These are phyloP conservation scores for Phytophthora megakarya DNA, from an alignment of 352 stramenopile genomes.

Conservation along the genomic window DNA sequence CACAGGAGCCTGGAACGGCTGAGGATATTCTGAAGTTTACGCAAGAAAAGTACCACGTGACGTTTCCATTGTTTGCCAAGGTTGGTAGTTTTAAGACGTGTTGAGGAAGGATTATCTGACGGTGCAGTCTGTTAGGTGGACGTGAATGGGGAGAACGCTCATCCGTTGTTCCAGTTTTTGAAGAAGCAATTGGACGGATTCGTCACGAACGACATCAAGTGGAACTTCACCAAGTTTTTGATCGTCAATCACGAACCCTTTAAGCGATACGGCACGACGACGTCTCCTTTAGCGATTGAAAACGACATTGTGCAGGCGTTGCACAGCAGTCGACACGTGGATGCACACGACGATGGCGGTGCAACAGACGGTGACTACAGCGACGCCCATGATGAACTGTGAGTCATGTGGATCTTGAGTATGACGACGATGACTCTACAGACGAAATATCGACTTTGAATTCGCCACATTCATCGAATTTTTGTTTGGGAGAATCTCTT, in stretches of 20 bases:
- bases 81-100: slow-evolving; percentile 20
- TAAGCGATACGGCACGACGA: slow-evolving; percentile 74
- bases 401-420: too few relatives aligned
- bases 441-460: too few relatives aligned
- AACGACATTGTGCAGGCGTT: slow-evolving; percentile 63
- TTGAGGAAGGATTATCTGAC: neutral
- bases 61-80: slow-evolving; percentile 90
- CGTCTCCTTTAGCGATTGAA: slow-evolving; percentile 69
- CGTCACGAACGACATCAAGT: slow-evolving; percentile 82
- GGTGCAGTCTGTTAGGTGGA: slow-evolving; percentile 69
- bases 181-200: slow-evolving; percentile 73
- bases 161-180: slow-evolving; percentile 92
- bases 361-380: slow-evolving; percentile 33
- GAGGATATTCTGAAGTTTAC: slow-evolving; percentile 82
- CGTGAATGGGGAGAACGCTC: slow-evolving; percentile 91
- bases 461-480: too few relatives aligned
- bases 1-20: slow-evolving; percentile 83
- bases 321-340: slow-evolving; percentile 30
- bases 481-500: too few relatives aligned
- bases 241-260: slow-evolving; percentile 72
- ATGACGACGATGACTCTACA: too few relatives aligned
- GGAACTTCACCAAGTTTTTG: slow-evolving; percentile 91
- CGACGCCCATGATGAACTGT: slow-evolving; percentile 38
- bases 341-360: slow-evolving; percentile 35
- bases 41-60: slow-evolving; percentile 70